These are phyloP conservation scores for Boletus vermiculosoides DNA, from an alignment of 768 basidiomycete genomes.

Conservation along the genomic window DNA sequence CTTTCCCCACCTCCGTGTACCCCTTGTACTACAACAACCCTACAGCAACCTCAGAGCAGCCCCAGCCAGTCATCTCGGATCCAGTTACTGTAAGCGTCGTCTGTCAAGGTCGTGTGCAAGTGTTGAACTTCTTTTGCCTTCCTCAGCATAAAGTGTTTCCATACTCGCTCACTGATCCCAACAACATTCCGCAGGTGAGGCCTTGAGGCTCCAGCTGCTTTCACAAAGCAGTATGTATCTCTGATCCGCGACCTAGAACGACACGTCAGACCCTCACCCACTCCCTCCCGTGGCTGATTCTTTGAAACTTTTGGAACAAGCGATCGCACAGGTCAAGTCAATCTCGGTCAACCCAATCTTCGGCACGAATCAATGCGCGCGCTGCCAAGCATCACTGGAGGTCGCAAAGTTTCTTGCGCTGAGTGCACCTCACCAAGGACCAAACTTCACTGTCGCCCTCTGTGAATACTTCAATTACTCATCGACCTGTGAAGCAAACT, in stretches of 20 bases:
- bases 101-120: neutral
- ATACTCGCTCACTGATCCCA: conserved; percentile 59
- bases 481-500: conserved; percentile 48
- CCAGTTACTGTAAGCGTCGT: conserved; percentile 52
- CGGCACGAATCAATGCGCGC: conserved; percentile 51
- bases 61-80: conserved; percentile 76
- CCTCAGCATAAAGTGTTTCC: conserved; percentile 58
- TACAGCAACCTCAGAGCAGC: conserved; percentile 68
- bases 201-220: neutral
- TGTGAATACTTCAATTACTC: conserved; percentile 61
- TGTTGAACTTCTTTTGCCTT: conserved; percentile 1
- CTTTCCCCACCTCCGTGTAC: conserved; percentile 66
- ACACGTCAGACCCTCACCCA: conserved; percentile 63
- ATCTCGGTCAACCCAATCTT: conserved; percentile 55
- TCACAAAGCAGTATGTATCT: neutral
- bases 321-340: conserved; percentile 56
- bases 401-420: conserved; percentile 65
- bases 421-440: conserved; percentile 59
- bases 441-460: conserved; percentile 54
- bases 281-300: conserved; percentile 57
- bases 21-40: conserved; percentile 69
- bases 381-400: conserved; percentile 60
- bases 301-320: conserved; percentile 46
- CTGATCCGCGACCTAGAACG: conserved; percentile 35
- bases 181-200: conserved; percentile 49